Conservation (phyloP, 1,284 basidiomycete species). For the Athelia psychrophila region DNA sequence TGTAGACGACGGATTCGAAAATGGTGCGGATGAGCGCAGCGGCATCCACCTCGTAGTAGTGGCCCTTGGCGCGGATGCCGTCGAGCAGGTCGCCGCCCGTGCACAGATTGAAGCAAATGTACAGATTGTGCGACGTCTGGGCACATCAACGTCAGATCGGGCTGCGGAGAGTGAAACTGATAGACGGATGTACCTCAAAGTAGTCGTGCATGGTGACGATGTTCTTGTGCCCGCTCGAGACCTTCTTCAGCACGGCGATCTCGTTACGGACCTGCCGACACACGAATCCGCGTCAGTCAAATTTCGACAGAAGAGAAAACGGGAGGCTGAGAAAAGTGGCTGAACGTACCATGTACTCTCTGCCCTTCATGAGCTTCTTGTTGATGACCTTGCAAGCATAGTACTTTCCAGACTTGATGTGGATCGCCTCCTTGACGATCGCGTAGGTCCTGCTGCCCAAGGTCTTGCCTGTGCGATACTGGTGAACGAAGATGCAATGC, state of each 20-base stretch:
- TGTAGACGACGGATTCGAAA: constrained; percentile 85
- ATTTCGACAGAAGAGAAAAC: no score
- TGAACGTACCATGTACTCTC: constrained; percentile 78
- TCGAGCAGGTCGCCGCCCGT: constrained; percentile 98
- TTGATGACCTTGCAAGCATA: constrained; percentile 94
- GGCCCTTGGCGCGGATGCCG: constrained; percentile 95
- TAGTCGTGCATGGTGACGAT: constrained; percentile 95
- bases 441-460: constrained; percentile 91
- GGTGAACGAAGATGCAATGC: neutral
- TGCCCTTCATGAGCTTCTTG: constrained; percentile 96
- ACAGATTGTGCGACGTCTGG: constrained; percentile 90
- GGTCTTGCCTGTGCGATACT: constrained; percentile 94
- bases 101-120: constrained; percentile 95
- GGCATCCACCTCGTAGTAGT: constrained; percentile 97
- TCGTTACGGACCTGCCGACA: constrained; percentile 89
- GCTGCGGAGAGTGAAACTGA: neutral
- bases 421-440: constrained; percentile 94
- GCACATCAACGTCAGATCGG: constrained; percentile 3
- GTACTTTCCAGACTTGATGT: constrained; percentile 85
- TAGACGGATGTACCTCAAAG: constrained; percentile 71
- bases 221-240: constrained; percentile 89
- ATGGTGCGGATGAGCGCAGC: constrained; percentile 88
- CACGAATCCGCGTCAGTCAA: no score
- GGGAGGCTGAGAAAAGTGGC: neutral
- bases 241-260: constrained; percentile 91